Conservation (phyloP, 176 grass and related monocot genomes). For the Poa pratensis region DNA sequence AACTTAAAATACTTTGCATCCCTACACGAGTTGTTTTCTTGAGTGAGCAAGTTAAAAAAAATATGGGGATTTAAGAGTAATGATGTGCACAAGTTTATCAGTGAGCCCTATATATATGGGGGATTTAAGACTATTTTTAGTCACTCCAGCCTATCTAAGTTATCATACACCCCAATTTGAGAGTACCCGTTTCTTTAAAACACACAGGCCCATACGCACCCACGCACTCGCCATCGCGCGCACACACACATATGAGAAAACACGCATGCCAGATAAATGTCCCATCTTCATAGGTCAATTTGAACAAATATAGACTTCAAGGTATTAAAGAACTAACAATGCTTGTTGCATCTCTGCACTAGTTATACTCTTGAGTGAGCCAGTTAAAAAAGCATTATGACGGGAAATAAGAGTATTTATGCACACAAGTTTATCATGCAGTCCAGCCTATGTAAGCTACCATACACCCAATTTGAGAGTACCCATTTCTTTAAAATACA, state of each 20-base stretch:
- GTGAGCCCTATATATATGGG: slow-evolving; percentile 5
- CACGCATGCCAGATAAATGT: neutral
- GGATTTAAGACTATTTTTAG: neutral
- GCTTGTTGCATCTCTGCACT: neutral
- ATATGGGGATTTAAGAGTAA: neutral
- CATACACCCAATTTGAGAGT: slow-evolving; percentile 8
- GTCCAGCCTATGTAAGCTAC: neutral
- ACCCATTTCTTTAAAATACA: neutral
- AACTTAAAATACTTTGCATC: slow-evolving; percentile 37
- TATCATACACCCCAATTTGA: slow-evolving; percentile 6
- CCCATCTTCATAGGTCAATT: neutral
- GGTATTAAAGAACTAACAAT: slow-evolving; percentile 35
- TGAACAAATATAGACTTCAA: slow-evolving; percentile 27
- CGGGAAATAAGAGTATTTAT: neutral
- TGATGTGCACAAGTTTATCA: neutral
- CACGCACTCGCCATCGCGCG: neutral
- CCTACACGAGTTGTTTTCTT: neutral
- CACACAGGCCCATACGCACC: neutral
- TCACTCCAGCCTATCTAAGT: slow-evolving; percentile 3
- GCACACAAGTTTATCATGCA: neutral
- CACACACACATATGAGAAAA: neutral
- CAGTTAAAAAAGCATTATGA: neutral
- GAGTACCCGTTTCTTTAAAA: slow-evolving; percentile 6
- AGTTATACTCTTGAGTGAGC: slow-evolving; percentile 5
- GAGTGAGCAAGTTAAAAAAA: neutral